Evolutionary conservation across 495 filamentous ascomycete species (phyloP).

Genomic region (Neurospora sp.): DNA sequence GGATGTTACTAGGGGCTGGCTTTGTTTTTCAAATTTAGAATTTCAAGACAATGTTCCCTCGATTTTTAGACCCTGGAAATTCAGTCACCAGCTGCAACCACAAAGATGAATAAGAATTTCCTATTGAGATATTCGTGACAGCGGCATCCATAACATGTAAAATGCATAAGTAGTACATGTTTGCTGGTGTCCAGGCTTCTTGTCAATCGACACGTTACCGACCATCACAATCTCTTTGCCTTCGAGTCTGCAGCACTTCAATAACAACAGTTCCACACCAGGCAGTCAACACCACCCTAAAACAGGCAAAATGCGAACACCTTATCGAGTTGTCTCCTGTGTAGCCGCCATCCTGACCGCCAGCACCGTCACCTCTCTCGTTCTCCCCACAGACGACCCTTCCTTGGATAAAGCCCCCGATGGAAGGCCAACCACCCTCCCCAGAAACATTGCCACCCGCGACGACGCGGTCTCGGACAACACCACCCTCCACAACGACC

Average conservation of each 20-base stretch:
- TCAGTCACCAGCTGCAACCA: neutral
- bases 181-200: neutral
- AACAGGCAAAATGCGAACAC: neutral
- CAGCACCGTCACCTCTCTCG: neutral
- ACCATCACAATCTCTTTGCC: neutral
- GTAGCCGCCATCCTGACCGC: neutral
- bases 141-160: neutral
- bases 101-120: neutral
- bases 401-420: neutral
- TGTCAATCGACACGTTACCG: neutral
- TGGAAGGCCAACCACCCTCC: neutral
- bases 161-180: neutral
- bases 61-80: neutral
- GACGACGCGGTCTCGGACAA: neutral
- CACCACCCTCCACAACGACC: neutral
- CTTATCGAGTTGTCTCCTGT: neutral
- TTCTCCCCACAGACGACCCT: neutral
- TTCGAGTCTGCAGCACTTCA: neutral
- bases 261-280: neutral
- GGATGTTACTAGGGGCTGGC: neutral
- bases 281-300: neutral
- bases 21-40: neutral
- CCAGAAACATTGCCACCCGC: neutral
- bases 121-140: neutral
- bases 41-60: neutral